A percentile compares a stretch with the other conserved stretches of the same genome.
Conservation (phyloP, 2,329 filamentous ascomycete genomes). For the Beauveria australis region DNA sequence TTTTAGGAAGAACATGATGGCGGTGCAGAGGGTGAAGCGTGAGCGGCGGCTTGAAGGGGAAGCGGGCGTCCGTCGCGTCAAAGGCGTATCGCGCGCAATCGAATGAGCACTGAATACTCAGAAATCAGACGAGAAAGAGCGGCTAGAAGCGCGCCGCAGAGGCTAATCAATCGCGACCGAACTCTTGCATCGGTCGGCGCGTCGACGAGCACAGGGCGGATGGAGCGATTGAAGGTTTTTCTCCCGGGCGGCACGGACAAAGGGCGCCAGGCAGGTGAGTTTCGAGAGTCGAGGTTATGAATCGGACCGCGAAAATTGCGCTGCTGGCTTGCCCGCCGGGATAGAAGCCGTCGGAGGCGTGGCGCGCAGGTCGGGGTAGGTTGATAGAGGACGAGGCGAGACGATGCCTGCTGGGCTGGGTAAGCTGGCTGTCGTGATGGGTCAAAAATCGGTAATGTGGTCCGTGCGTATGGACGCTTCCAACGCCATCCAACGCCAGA, state of each 20-base stretch:
- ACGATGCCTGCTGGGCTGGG: neutral
- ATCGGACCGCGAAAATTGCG: constrained; percentile 13
- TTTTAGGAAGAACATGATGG: constrained; percentile 92
- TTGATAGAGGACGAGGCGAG: constrained; percentile 9
- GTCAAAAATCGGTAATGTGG: neutral
- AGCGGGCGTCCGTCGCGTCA: constrained; percentile 1
- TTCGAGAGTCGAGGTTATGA: neutral
- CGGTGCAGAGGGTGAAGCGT: neutral
- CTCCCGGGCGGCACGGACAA: neutral
- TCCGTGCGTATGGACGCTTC: too few relatives aligned
- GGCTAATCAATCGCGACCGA: neutral
- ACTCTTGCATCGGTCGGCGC: constrained; percentile 9
- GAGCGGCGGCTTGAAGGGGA: neutral
- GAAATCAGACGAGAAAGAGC: neutral
- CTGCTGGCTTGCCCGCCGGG: constrained; percentile 13
- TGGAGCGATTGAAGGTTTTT: neutral
- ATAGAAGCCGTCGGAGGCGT: constrained; percentile 6
- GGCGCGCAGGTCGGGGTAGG: constrained; percentile 10
- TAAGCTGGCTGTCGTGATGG: neutral
- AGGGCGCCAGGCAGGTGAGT: neutral
- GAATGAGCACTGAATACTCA: neutral
- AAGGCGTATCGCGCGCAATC: neutral
- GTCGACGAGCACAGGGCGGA: neutral
- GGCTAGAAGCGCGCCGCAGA: neutral
- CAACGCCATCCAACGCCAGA: too few relatives aligned